Base-by-base conservation (phyloP, 345 rosid species). In the Hirschfeldia incana region DNA sequence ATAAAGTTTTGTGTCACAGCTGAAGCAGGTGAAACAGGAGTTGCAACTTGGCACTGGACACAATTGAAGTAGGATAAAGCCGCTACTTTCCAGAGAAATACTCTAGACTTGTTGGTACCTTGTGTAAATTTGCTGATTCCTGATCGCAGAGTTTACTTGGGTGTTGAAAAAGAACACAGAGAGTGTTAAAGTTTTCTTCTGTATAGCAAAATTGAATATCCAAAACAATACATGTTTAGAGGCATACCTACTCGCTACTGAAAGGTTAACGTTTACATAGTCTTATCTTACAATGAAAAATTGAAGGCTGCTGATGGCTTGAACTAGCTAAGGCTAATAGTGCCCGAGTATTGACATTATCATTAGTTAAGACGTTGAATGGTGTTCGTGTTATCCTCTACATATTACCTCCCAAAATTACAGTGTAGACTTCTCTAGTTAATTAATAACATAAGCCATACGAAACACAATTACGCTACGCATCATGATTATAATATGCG, bases 1-100 rank as follows among this genome's bases (percentile, higher is more conserved):
- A 69, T 49, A 26, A 6, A 60, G 15, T 63, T 70, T 72, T 33
- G 27, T 72, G 42, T 70, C 72, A 55, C 76, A 78, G 81, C 61
- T 78, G 58, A 36, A 66, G 42, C 2, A 65, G 0, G 72, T 70
- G 67, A 77, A 49, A 78, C 29, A 65, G 66, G 57, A 8, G 67
- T 55, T 78, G 71, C 44, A 53, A 70, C 58, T 77, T 60, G 75
- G 59, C 30, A 33, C 12, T 32, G 53, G 70, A 28, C 58, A 44
- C 33, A 9, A 27, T 4, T 77, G 59, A 76, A 44, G 32, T 36
- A 51, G n/a, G 6, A 7, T n/a, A 10, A 26, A 59, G 32, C 33
- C 64, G 15, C 62, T 59, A 59, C 62, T 32, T 30, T 42, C 11
- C 51, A 4, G 16, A 61, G 65, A 13, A 26, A 44, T 53, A 49